These are phyloP conservation scores for Chaetomium cochliodes DNA, from an alignment of 495 filamentous ascomycete species.

Conservation along the genomic window DNA sequence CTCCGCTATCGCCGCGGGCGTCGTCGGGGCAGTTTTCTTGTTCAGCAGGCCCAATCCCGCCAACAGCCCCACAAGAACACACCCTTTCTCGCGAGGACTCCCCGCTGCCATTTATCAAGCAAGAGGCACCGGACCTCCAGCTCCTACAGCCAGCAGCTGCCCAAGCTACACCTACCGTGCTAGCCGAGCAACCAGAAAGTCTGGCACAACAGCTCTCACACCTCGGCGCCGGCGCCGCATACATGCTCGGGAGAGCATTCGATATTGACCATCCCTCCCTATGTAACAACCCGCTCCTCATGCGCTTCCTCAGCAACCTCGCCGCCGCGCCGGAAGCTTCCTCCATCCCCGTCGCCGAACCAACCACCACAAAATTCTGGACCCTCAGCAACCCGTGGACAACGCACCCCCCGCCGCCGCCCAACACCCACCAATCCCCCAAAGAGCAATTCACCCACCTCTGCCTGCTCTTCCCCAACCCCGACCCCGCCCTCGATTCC, in stretches of 20 bases:
- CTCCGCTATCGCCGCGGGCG: background rate
- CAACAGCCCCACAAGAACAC: background rate
- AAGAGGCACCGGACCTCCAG: background rate
- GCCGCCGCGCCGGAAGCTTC: background rate
- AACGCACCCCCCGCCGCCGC: background rate
- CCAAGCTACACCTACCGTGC: background rate
- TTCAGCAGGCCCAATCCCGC: background rate
- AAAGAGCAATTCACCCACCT: conserved; percentile 20
- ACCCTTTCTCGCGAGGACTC: background rate
- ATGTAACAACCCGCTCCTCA: background rate
- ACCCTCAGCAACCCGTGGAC: conserved; percentile 11
- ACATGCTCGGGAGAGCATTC: conserved; percentile 11
- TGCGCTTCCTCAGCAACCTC: conserved; percentile 6
- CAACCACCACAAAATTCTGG: conserved; percentile 4
- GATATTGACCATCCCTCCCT: background rate
- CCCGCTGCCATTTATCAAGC: background rate
- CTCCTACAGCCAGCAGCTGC: background rate
- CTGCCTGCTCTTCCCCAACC: conserved; percentile 14
- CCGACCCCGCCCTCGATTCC: background rate
- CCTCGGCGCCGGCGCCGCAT: background rate
- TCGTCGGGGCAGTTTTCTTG: background rate
- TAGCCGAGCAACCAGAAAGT: background rate
- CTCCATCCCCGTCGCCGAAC: background rate
- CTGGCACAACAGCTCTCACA: background rate
- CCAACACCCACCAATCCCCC: background rate